These are phyloP conservation scores for Neoconidiobolus thromboides DNA, from an alignment of 371 early-diverging fungal genomes.

Conservation along the genomic window DNA sequence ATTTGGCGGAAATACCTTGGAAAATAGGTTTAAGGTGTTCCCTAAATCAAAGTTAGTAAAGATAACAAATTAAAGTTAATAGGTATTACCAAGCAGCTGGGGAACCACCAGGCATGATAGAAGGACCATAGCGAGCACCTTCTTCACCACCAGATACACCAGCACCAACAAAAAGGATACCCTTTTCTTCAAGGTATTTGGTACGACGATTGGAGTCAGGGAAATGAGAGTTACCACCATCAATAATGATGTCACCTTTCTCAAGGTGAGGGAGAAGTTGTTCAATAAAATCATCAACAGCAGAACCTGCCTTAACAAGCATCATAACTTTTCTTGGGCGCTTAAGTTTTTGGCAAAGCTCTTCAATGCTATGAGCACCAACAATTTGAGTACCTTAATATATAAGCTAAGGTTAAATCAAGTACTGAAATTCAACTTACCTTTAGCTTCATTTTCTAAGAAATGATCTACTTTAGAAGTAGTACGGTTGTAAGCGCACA, in stretches of 20 bases:
- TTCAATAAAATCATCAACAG: conserved; percentile 92
- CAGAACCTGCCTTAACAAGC: conserved; percentile 91
- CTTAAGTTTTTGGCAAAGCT: conserved; percentile 83
- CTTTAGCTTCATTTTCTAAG: conserved; percentile 89
- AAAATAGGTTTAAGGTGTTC: conserved; percentile 81
- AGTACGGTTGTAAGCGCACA: conserved; percentile 96
- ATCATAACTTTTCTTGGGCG: conserved; percentile 90
- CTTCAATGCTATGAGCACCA: conserved; percentile 84
- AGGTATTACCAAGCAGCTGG: conserved; percentile 60
- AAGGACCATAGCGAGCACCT: conserved; percentile 97
- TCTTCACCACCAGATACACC: conserved; percentile 99
- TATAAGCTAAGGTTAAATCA: neutral
- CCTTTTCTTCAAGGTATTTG: conserved; percentile 68
- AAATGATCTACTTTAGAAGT: conserved; percentile 87
- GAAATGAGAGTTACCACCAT: conserved; percentile 98
- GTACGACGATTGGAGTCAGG: conserved; percentile 89
- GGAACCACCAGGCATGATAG: conserved; percentile 97
- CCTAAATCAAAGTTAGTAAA: conserved; percentile 15
- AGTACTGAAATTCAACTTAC: conserved; percentile 12
- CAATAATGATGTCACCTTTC: conserved; percentile 92
- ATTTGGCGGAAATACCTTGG: conserved; percentile 85
- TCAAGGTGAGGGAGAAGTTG: conserved; percentile 70
- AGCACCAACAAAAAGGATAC: conserved; percentile 86
- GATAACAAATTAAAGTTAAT: neutral
- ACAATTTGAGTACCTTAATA: conserved; percentile 66